Conservation (phyloP, 2,329 filamentous ascomycete species). For the Kalaharituber pfeilii region DNA sequence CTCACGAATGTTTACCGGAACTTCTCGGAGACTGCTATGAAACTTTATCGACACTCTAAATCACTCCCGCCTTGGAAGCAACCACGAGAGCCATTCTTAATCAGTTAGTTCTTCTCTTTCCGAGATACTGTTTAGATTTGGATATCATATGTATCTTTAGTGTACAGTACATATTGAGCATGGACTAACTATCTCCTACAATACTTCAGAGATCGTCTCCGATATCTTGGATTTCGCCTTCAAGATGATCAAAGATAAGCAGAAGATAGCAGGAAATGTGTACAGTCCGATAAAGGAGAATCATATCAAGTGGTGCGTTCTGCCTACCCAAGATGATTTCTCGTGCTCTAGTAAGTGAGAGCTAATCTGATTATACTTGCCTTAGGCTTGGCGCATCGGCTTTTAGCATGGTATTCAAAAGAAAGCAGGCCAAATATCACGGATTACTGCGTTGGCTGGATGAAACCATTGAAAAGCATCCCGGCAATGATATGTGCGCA, state of each 20-base stretch:
- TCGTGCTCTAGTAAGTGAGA: too few relatives aligned
- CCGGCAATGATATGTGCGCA: neutral
- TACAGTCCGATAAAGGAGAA: neutral
- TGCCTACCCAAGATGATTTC: neutral
- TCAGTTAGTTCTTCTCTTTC: constrained; percentile 30
- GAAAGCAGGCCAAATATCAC: constrained; percentile 53
- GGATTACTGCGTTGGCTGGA: constrained; percentile 52
- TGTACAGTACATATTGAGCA: too few relatives aligned
- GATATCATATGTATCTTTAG: too few relatives aligned
- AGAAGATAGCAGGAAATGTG: neutral
- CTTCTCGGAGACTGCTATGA: constrained; percentile 62
- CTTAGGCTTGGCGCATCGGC: constrained; percentile 50
- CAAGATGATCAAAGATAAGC: constrained; percentile 42
- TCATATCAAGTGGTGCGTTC: neutral
- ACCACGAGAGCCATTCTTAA: constrained; percentile 30
- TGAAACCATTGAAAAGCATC: constrained; percentile 3
- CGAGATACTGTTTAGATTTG: too few relatives aligned
- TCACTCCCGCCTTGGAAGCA: constrained; percentile 29
- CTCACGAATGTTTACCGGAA: constrained; percentile 57
- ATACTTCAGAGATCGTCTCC: constrained; percentile 37
- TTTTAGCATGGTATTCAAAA: constrained; percentile 48
- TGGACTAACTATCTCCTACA: too few relatives aligned
- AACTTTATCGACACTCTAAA: constrained; percentile 44
- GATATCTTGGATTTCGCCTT: constrained; percentile 48
- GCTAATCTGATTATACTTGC: constrained; percentile 23